Base-by-base conservation (phyloP, 768 basidiomycete genomes). In the Pleurotus cornucopiae region DNA sequence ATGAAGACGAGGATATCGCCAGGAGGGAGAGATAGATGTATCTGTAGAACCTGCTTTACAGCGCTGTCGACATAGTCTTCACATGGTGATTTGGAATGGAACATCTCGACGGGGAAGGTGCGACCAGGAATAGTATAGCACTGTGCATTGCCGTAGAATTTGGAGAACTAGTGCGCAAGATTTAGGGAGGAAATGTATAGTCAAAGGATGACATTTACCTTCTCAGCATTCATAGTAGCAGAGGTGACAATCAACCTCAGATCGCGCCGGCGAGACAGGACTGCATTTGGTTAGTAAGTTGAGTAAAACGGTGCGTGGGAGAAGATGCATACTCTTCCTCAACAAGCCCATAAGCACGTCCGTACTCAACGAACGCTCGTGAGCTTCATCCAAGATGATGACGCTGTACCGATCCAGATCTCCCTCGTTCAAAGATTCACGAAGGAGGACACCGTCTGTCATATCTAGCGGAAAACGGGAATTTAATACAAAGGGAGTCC, bases 211-310 rank as follows among this genome's bases (percentile, higher is more conserved):
- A 14, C 25, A 34, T 73, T 51, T 61, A 91, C 94, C 85, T 99
- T 99, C 48, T 97, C 94, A 0, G 97, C 91, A 67, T 99, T 99
- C 97, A 99, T 99, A 2, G 97, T 99, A 2, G 97, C 97, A 6
- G 97, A 98, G 1, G 97, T 98, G 39, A 99, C 94, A 61, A 99
- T 94, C 43, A 99, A 83, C 69, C 94, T 98, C 43, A 98, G 75
- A 67, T 99, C 97, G 55, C 95, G 77, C 58, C 97, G 77, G 3
- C 97, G 83, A 1, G 94, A 94, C 20, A 99, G 73, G 63, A 94
- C 86, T 91, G 57, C 5, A 34, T 23, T 25, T 11, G 4, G 11
- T 34, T 11, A 34, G 30, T 34, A 3, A 34, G 30, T 2, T 4
- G 1, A 11, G 9, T 34, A 11, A 11, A 34, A 11, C 11, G 30